A percentile compares a stretch with the other conserved stretches of the same genome.
Evolutionary conservation across 306 rosid species (phyloP).

Genomic region (Glycine soja): DNA sequence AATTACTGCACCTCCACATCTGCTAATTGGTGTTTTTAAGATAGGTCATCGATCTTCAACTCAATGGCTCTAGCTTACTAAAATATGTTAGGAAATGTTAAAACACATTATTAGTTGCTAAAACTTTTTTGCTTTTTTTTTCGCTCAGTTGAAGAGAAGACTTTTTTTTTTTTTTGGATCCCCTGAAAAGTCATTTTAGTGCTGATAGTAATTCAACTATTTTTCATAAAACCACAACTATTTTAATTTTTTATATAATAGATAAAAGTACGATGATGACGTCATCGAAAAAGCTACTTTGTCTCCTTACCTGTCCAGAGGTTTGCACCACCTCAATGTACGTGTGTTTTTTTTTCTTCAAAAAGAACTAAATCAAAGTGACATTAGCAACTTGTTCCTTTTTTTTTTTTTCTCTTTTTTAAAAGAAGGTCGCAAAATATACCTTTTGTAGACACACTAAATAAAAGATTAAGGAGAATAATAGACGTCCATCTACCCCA

Average conservation of each 20-base stretch:
- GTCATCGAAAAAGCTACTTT: not conserved
- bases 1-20: no score
- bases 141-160: no score
- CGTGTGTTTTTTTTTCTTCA: not conserved
- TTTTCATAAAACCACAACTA: no score
- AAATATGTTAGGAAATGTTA: no score
- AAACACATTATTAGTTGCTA: no score
- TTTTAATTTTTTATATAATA: not conserved
- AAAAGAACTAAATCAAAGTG: not conserved
- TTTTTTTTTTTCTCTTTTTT: not conserved
- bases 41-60: no score
- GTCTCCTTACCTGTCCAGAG: not conserved
- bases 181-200: no score
- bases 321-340: not conserved
- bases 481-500: not conserved
- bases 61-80: no score
- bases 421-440: not conserved
- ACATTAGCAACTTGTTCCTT: not conserved
- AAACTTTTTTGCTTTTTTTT: no score
- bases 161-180: no score
- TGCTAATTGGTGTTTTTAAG: no score
- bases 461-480: not conserved
- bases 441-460: not conserved
- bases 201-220: no score
- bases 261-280: conserved; percentile 8